phyloP scores from a whole-genome alignment of 2,329 filamentous ascomycete genomes.

The Verticillium dahliae region DNA sequence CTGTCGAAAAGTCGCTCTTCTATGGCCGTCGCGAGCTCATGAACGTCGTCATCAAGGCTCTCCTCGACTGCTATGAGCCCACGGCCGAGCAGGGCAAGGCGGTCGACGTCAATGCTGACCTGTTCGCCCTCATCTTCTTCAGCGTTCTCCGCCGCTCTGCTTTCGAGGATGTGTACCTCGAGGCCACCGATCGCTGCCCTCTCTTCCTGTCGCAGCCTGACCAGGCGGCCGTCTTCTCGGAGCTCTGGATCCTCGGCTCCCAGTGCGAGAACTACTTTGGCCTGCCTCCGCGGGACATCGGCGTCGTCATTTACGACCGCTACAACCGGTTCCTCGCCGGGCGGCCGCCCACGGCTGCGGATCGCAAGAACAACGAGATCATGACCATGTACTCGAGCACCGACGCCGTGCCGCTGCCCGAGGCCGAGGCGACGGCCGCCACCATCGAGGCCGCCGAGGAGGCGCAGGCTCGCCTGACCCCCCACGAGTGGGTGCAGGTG shows the following conservation, averaged over 20 bases:
- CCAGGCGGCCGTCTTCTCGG: conserved; percentile 57
- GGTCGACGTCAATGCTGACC: conserved; percentile 42
- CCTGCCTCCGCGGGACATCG: conserved; percentile 40
- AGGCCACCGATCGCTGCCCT: conserved; percentile 56
- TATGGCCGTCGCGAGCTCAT: conserved; percentile 22
- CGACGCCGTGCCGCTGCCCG: conserved; percentile 11
- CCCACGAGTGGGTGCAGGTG: conserved; percentile 7
- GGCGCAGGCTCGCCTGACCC: conserved; percentile 2
- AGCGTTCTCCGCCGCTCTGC: conserved; percentile 48
- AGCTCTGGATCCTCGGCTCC: conserved; percentile 56
- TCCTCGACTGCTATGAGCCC: conserved; percentile 22
- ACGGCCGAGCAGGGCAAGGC: conserved; percentile 9
- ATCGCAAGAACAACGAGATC: conserved; percentile 18
- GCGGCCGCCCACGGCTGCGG: conserved; percentile 16
- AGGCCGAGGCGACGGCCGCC: not conserved
- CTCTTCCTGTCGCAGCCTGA: conserved; percentile 55
- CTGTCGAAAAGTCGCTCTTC: conserved; percentile 21
- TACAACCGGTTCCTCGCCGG: conserved; percentile 20
- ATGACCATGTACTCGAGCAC: conserved; percentile 26
- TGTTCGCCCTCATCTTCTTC: conserved; percentile 51
- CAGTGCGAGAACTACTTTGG: conserved; percentile 58
- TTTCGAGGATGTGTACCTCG: conserved; percentile 56
- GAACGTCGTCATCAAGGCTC: conserved; percentile 25
- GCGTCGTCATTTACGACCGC: conserved; percentile 29
- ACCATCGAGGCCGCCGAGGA: not conserved